Evolutionary conservation across 2,329 filamentous ascomycete species (phyloP).

Genomic region (Apiospora hydei): DNA sequence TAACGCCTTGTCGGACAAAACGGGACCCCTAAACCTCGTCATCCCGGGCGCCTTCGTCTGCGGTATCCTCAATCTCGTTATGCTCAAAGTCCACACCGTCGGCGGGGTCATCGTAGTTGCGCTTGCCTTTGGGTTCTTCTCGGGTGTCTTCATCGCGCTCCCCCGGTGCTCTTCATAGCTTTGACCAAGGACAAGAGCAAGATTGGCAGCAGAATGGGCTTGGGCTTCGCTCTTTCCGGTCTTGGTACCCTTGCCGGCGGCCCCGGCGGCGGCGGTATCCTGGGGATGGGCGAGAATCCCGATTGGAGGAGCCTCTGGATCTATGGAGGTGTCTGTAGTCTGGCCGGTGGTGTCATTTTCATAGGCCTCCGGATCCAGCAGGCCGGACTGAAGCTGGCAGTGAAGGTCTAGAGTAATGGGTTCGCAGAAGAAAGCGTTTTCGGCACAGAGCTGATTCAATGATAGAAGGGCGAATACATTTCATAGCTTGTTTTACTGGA

Average conservation of each 20-base stretch:
- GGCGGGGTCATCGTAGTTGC: conserved; percentile 58
- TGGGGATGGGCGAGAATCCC: conserved; percentile 38
- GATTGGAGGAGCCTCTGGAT: conserved; percentile 13
- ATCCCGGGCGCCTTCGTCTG: conserved; percentile 56
- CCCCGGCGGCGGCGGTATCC: conserved; percentile 71
- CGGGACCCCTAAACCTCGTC: conserved; percentile 50
- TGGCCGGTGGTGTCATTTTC: neutral
- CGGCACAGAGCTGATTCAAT: neutral
- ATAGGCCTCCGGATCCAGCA: neutral
- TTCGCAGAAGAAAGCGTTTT: neutral
- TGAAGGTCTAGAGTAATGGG: conserved; percentile 5
- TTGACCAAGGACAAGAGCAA: conserved; percentile 71
- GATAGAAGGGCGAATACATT: neutral
- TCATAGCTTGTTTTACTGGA: neutral
- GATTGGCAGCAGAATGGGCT: conserved; percentile 73
- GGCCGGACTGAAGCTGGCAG: conserved; percentile 3
- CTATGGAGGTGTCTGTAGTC: neutral
- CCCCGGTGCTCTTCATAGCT: conserved; percentile 66
- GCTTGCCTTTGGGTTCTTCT: conserved; percentile 66
- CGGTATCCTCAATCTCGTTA: conserved; percentile 45
- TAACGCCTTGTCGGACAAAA: conserved; percentile 13
- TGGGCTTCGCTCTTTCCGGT: conserved; percentile 66
- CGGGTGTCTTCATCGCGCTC: conserved; percentile 66
- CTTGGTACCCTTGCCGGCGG: conserved; percentile 71
- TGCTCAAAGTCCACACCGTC: conserved; percentile 54